Conservation (phyloP, 2,329 filamentous ascomycete species). For the Phialophora expanda region DNA sequence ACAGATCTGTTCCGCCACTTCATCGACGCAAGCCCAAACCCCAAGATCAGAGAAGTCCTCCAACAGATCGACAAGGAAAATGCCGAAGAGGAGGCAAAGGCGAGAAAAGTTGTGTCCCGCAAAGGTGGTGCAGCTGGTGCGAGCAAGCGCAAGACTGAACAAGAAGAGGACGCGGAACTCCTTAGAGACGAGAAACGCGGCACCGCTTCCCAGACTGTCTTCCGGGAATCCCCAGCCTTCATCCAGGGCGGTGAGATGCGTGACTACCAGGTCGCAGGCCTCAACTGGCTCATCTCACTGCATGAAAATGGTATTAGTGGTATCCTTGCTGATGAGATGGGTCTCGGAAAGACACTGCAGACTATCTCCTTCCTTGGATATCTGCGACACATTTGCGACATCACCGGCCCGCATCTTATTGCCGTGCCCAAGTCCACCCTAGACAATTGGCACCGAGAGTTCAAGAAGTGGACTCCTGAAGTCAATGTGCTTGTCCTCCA, state of each 20-base stretch:
- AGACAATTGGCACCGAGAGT: conserved; percentile 98
- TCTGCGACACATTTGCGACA: conserved; percentile 85
- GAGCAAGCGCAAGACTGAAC: conserved; percentile 85
- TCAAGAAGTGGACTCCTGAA: conserved; percentile 90
- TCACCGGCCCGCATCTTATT: conserved; percentile 87
- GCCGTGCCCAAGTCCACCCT: conserved; percentile 95
- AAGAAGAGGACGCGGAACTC: conserved; percentile 94
- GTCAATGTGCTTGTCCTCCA: conserved; percentile 93
- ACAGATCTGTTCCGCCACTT: conserved; percentile 98
- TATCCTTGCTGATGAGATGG: conserved; percentile 98
- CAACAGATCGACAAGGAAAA: conserved; percentile 93
- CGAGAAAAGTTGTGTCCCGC: conserved; percentile 75
- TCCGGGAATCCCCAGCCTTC: conserved; percentile 91
- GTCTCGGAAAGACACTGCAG: conserved; percentile 94
- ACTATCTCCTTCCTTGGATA: conserved; percentile 98
- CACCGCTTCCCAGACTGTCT: conserved; percentile 83
- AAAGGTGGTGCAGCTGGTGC: conserved; percentile 80
- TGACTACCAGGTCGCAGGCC: conserved; percentile 92
- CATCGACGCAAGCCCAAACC: conserved; percentile 96
- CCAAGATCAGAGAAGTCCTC: conserved; percentile 92
- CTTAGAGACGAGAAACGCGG: conserved; percentile 85
- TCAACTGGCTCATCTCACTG: conserved; percentile 97
- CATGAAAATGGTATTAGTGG: conserved; percentile 99
- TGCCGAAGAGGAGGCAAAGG: conserved; percentile 69
- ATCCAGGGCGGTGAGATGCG: conserved; percentile 85